Evolutionary conservation across 1,139 yeast genomes (phyloP), one percentile per base, ranked within the genome.

Genomic region (Lodderomyces beijingensis): DNA sequence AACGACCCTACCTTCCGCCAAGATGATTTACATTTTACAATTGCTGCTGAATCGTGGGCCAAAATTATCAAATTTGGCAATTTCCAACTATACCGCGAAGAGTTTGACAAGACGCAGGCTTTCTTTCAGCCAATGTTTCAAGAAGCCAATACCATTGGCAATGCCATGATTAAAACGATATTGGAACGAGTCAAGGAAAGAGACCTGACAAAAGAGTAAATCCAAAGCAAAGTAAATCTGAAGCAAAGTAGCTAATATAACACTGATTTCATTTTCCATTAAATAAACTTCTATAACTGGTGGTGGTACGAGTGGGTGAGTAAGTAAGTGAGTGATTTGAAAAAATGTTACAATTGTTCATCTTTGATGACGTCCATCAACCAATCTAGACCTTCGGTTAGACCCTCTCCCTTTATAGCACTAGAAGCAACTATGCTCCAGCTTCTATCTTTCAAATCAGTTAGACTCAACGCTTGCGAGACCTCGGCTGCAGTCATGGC

Each of bases 351-450:
- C 59, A 82, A 65, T 51, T 83, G 93, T 55, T 84, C 96, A 50
- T 91, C 98, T 57, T 86, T 85, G 44, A 91, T 88, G 29, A 88
- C 96, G 52, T 91, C 96, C 60, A 88, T 93, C 50, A 91, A 55
- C 98, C 98, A 91, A 58, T 91, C 97, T 51, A 91, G 72, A 33
- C 98, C 98, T 58, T 91, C 97, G 13, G 87, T 81, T 50, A 91
- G 74, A 25, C 97, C 98, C 55, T 91, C 96, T 30, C 98, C 98
- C 45, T 87, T 83, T 40, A 89, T 77, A 16, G 98, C 98, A 63
- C 95, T 84, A 46, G 95, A 84, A 4, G 96, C 96, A 42, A 89
- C 95, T 44, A 91, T 91, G 50, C 96, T 86, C 98, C 98, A 91
- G 54, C 95, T 85, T 56, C 98, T 75, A 58, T 91, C 98, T 59